Percentiles rank a stretch among this genome's conserved stretches.
Evolutionary conservation across 2,329 filamentous ascomycete species (phyloP).

Genomic region (Diaporthe humulicola): DNA sequence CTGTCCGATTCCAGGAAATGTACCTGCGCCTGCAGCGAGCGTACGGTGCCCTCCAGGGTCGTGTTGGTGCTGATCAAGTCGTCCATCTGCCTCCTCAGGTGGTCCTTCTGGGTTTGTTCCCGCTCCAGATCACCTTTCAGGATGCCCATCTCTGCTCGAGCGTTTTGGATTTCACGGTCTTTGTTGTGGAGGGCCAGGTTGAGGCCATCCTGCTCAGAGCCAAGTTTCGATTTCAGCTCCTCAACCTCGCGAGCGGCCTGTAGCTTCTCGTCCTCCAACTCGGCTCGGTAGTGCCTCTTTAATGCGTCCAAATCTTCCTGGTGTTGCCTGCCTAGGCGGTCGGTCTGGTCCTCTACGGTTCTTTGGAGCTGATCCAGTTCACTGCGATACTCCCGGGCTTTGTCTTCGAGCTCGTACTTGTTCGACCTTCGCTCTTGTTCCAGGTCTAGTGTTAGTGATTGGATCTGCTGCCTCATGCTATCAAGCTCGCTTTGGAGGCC

Average conservation of each 20-base stretch:
- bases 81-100: constrained; percentile 64
- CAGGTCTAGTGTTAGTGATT: constrained; percentile 54
- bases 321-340: constrained; percentile 71
- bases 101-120: constrained; percentile 73
- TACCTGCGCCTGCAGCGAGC: constrained; percentile 83
- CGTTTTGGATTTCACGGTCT: constrained; percentile 66
- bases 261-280: constrained; percentile 75
- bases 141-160: constrained; percentile 60
- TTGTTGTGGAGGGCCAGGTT: constrained; percentile 62
- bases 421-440: constrained; percentile 60
- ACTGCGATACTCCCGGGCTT: constrained; percentile 65
- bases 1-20: constrained; percentile 91
- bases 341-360: constrained; percentile 66
- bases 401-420: constrained; percentile 67
- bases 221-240: constrained; percentile 69
- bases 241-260: constrained; percentile 69
- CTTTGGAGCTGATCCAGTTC: constrained; percentile 68
- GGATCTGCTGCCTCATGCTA: constrained; percentile 60
- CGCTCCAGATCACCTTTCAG: constrained; percentile 67
- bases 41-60: constrained; percentile 80
- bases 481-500: constrained; percentile 75
- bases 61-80: constrained; percentile 73
- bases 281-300: constrained; percentile 71
- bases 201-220: constrained; percentile 65
- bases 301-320: constrained; percentile 77